phyloP scores from a whole-genome alignment of 345 rosid species.

The Camelina laxa region DNA sequence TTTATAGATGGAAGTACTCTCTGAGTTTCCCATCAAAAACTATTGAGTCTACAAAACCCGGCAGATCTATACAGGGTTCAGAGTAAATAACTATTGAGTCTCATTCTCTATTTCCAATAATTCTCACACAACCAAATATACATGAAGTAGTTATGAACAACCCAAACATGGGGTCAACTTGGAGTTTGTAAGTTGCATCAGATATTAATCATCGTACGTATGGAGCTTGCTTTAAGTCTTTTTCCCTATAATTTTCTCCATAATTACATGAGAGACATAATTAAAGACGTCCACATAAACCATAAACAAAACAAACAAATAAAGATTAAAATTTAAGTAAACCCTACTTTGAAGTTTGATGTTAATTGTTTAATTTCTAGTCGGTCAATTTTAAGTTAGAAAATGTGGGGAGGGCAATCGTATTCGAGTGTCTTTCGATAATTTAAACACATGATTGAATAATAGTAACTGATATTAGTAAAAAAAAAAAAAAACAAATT shows the following conservation, averaged over 20 bases:
- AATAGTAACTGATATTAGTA: neutral
- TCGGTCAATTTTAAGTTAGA: neutral
- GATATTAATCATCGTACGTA: neutral
- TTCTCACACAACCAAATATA: neutral
- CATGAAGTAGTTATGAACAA: neutral
- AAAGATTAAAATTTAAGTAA: neutral
- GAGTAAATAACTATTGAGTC: neutral
- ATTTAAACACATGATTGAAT: neutral
- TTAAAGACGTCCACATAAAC: neutral
- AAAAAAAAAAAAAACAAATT: neutral
- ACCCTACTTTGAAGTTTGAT: neutral
- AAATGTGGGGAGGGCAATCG: neutral
- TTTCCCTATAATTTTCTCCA: neutral
- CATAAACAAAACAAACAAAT: neutral
- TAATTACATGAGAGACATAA: neutral
- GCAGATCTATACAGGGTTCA: no score
- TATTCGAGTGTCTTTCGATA: neutral
- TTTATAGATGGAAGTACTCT: neutral
- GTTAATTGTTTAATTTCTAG: neutral
- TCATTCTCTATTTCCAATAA: neutral
- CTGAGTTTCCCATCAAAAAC: neutral
- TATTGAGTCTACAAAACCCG: no score
- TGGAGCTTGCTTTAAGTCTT: neutral
- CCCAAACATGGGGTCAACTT: neutral
- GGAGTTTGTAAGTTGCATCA: neutral